These are phyloP conservation scores for Euphorbia corollata DNA, from an alignment of 441 rosid genomes.

Conservation along the genomic window DNA sequence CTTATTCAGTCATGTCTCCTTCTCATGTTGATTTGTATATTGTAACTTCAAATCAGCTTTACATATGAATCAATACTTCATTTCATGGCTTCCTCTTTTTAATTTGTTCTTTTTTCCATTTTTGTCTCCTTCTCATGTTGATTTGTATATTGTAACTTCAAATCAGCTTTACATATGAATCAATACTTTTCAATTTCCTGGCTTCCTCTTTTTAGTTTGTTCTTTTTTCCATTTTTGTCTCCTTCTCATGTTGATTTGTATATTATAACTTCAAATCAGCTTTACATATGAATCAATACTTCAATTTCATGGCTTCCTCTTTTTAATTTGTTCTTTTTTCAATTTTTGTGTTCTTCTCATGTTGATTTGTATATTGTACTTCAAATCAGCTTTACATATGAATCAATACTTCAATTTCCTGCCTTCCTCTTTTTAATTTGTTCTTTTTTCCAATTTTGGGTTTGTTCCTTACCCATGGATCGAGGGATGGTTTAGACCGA, in stretches of 20 bases:
- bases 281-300: too few relatives aligned
- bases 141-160: conserved; percentile 6
- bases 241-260: neutral
- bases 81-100: too few relatives aligned
- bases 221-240: too few relatives aligned
- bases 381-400: conserved; percentile 12
- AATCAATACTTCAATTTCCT: conserved; percentile 17
- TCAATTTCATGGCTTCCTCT: too few relatives aligned
- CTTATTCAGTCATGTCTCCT: neutral
- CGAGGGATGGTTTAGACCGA: conserved; percentile 32
- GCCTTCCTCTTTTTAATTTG: too few relatives aligned
- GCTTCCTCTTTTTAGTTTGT: too few relatives aligned
- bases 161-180: too few relatives aligned
- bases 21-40: neutral
- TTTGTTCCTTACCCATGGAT: conserved; percentile 19
- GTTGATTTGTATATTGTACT: conserved; percentile 3
- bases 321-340: too few relatives aligned
- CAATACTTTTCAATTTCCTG: too few relatives aligned
- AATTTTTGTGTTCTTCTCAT: too few relatives aligned
- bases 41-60: conserved; percentile 13
- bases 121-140: neutral
- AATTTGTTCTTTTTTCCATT: too few relatives aligned
- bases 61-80: too few relatives aligned
- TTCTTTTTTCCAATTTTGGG: conserved; percentile 17
- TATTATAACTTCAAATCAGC: conserved; percentile 12